Evolutionary conservation across 2,329 filamentous ascomycete genomes (phyloP).

Genomic region (Zymoseptoria crescenta): DNA sequence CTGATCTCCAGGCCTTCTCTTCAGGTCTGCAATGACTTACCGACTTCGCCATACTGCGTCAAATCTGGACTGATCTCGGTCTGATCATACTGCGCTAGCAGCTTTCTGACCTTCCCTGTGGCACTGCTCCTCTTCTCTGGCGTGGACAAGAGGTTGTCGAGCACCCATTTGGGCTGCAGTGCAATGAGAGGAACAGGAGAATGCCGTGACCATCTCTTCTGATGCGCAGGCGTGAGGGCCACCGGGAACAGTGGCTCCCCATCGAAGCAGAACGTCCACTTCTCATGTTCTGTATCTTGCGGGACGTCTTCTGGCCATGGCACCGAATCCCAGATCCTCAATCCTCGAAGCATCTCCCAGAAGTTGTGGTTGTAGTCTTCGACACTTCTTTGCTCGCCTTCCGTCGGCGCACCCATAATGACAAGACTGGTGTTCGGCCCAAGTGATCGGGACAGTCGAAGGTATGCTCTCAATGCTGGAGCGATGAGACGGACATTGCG

Average conservation of each 20-base stretch:
- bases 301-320: constrained; percentile 15
- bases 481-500: constrained; percentile 14
- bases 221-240: constrained; percentile 15
- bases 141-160: constrained; percentile 14
- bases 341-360: constrained; percentile 15
- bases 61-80: constrained; percentile 14
- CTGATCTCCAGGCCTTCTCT: no score
- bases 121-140: constrained; percentile 14
- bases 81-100: constrained; percentile 16
- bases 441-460: constrained; percentile 11
- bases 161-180: constrained; percentile 16
- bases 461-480: constrained; percentile 10
- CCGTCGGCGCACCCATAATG: constrained; percentile 17
- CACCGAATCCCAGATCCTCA: constrained; percentile 15
- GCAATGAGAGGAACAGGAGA: constrained; percentile 14
- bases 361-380: constrained; percentile 16
- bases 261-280: constrained; percentile 16
- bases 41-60: constrained; percentile 13
- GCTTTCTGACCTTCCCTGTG: constrained; percentile 14
- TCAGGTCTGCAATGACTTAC: no score
- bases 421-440: constrained; percentile 16
- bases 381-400: constrained; percentile 9
- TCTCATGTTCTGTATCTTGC: constrained; percentile 11
- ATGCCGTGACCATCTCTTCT: constrained; percentile 14
- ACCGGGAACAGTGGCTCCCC: constrained; percentile 15